phyloP scores from a whole-genome alignment of 306 rosid species.

The Vigna mungo region DNA sequence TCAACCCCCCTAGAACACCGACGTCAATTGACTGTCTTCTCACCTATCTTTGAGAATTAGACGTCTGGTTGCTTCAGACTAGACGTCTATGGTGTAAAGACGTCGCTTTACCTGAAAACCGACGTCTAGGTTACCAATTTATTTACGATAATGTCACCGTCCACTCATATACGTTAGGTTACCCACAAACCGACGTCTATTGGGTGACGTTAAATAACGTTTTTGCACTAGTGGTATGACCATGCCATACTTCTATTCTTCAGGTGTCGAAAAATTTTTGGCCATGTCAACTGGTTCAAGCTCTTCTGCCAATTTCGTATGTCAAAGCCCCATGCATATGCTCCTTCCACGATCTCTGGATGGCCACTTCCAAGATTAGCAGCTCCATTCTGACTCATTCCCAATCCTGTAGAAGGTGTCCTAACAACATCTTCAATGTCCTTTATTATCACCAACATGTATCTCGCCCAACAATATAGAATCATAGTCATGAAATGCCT shows the following conservation, averaged over 20 bases:
- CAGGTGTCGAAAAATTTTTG: slow-evolving; percentile 84
- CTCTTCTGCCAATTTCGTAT: slow-evolving; percentile 94
- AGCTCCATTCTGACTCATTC: slow-evolving; percentile 84
- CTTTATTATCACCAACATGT: slow-evolving; percentile 86
- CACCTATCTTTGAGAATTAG: too few relatives aligned
- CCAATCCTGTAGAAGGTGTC: slow-evolving; percentile 87
- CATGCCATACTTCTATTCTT: slow-evolving; percentile 72
- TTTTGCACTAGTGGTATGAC: too few relatives aligned
- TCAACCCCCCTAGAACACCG: too few relatives aligned
- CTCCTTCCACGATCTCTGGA: slow-evolving; percentile 98
- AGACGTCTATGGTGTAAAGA: too few relatives aligned
- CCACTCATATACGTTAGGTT: too few relatives aligned
- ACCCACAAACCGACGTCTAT: too few relatives aligned
- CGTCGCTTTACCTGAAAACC: too few relatives aligned
- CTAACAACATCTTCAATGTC: slow-evolving; percentile 99
- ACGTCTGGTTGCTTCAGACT: too few relatives aligned
- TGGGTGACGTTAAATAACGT: too few relatives aligned
- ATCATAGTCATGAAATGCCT: slow-evolving; percentile 96
- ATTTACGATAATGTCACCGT: too few relatives aligned
- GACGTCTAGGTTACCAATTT: too few relatives aligned
- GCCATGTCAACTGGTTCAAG: slow-evolving; percentile 94
- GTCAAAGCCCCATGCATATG: slow-evolving; percentile 98
- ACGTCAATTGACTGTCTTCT: too few relatives aligned
- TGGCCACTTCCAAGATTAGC: slow-evolving; percentile 98
- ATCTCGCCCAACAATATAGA: slow-evolving; percentile 94